These are phyloP conservation scores for Tuber aestivum DNA, from an alignment of 495 filamentous ascomycete species.

Conservation along the genomic window DNA sequence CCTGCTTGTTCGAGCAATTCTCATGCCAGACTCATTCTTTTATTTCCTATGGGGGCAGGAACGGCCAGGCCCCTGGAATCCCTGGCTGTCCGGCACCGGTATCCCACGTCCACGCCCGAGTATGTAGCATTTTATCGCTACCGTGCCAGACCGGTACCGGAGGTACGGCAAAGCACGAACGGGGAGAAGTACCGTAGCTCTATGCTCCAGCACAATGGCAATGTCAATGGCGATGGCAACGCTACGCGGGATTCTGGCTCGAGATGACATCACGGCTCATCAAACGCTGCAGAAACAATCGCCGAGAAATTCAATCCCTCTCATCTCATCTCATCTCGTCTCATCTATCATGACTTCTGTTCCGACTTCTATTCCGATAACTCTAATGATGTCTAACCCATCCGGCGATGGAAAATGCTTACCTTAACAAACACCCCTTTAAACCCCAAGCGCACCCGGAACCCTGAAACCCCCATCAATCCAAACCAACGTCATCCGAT, in stretches of 20 bases:
- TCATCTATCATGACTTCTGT: not conserved
- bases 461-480: not conserved
- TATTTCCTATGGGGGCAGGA: no score
- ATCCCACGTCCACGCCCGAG: no score
- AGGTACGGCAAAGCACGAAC: not conserved
- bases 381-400: not conserved
- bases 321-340: not conserved
- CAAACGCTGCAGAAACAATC: not conserved
- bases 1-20: no score
- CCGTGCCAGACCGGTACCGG: not conserved
- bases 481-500: not conserved
- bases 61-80: no score
- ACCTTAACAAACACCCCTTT: not conserved
- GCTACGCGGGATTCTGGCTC: not conserved
- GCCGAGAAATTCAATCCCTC: not conserved
- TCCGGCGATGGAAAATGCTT: not conserved
- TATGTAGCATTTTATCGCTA: no score
- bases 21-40: no score
- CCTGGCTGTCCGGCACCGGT: no score
- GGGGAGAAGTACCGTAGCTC: not conserved
- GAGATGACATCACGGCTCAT: not conserved
- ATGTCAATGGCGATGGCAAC: not conserved
- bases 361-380: not conserved
- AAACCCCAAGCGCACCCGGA: not conserved
- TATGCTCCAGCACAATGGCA: not conserved